Evolutionary conservation across 2,329 filamentous ascomycete species (phyloP), one percentile per base, ranked within the genome.

Genomic region (Phialophora tarda): DNA sequence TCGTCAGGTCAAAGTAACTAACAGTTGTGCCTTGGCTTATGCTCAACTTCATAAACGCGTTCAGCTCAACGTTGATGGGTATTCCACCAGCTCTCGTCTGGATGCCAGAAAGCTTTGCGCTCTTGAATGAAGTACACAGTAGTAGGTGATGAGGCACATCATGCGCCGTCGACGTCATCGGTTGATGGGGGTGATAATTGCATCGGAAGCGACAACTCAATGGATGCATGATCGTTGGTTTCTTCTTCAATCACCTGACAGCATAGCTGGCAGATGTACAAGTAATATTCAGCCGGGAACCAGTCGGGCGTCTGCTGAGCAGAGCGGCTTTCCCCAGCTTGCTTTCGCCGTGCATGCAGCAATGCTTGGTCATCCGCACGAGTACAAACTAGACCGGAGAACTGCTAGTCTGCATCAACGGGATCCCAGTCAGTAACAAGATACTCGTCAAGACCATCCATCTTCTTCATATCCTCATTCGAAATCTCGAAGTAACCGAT

Each of bases 401-500:
- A 44, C 26, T 21, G 8, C 53, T 67, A 71, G 63, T 71, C 69
- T 30, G 69, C 47, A 61, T 71, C 69, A 21, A 70, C 67, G 14
- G 69, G 69, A 65, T 71, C 69, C 87, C 85, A 85, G 79, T 90
- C 89, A 1, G 89, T 92, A 1, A 92, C 89, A 28, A 93, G 80
- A 73, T 87, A 84, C 78, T 93, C 90, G 75, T 93, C 89, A 59
- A 92, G 78, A 0, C 73, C 82, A 73, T 91, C 87, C 82, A 93
- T 78, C 4, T 59, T 77, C 71, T 82, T 76, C 83, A 72, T 71
- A 32, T 69, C 68, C 14, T 64, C 64, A 21, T 57, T 59, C n/a
- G 62, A 63, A 24, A 67, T 71, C 56, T 73, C 70, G 63, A 72
- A 73, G 0, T 80, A 79, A 1, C 82, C 84, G 12, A 92, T 81